Evolutionary conservation across 768 basidiomycete genomes (phyloP).

Genomic region (Ephemerocybe angulata): DNA sequence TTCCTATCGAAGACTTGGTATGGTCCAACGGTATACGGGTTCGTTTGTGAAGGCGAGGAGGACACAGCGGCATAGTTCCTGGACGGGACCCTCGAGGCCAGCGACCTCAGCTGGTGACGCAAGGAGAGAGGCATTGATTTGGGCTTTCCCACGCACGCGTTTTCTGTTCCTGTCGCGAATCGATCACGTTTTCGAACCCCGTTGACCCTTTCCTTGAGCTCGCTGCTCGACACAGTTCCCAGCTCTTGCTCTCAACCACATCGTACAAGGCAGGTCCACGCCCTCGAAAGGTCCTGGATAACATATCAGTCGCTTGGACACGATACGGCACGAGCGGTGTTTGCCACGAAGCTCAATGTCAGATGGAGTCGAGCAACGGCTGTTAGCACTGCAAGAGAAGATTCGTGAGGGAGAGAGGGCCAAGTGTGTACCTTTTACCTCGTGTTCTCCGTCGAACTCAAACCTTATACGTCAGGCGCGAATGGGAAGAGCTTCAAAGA

Average conservation of each 20-base stretch:
- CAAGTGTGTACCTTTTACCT: conserved; percentile 22
- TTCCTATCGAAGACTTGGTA: conserved; percentile 87
- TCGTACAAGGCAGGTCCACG: no score
- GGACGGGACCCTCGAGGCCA: conserved; percentile 18
- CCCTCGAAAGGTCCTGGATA: no score
- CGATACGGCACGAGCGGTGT: no score
- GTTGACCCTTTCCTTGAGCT: background rate
- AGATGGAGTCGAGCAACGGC: background rate
- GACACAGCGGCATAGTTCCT: conserved; percentile 52
- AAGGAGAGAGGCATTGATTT: conserved; percentile 6
- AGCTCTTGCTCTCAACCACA: background rate
- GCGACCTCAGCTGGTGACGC: conserved; percentile 5
- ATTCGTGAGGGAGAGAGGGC: conserved; percentile 45
- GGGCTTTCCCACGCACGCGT: conserved; percentile 12
- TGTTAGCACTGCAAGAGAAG: conserved; percentile 5
- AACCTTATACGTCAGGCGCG: background rate
- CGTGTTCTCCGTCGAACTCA: background rate
- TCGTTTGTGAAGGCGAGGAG: conserved; percentile 37
- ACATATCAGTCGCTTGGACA: no score
- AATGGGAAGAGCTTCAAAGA: background rate
- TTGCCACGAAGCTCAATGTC: background rate
- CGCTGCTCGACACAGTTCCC: background rate
- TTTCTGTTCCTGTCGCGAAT: background rate
- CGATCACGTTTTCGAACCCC: background rate
- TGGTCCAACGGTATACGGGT: conserved; percentile 49